Conservation (phyloP, 1,284 basidiomycete genomes). For the Ganoderma leucocontextum region DNA sequence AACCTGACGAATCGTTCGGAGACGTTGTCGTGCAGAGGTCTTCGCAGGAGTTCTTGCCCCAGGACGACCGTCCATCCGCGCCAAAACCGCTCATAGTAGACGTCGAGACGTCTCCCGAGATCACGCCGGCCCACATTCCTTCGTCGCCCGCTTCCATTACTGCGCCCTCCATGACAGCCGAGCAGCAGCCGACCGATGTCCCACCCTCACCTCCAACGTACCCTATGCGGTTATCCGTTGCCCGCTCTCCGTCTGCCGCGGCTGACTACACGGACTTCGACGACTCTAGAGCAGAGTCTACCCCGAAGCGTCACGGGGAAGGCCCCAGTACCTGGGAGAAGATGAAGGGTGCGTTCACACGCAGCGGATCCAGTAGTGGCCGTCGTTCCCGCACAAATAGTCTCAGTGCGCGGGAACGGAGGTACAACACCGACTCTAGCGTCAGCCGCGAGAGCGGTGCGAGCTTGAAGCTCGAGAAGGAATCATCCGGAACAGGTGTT, state of each 20-base stretch:
- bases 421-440: constrained; percentile 74
- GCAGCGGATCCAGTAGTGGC: constrained; percentile 69
- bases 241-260: constrained; percentile 55
- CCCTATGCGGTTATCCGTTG: constrained; percentile 67
- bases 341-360: constrained; percentile 65
- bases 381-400: constrained; percentile 82
- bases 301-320: constrained; percentile 64
- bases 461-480: constrained; percentile 68
- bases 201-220: constrained; percentile 60
- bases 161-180: constrained; percentile 48
- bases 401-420: constrained; percentile 67
- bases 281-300: constrained; percentile 59
- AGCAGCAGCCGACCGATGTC: constrained; percentile 47
- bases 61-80: constrained; percentile 50
- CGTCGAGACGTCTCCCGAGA: constrained; percentile 63
- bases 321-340: constrained; percentile 72
- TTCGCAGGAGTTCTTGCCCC: constrained; percentile 29
- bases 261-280: constrained; percentile 62
- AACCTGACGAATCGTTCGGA: constrained; percentile 42
- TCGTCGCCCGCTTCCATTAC: constrained; percentile 60
- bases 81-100: constrained; percentile 69
- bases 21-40: constrained; percentile 30
- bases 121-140: constrained; percentile 51
- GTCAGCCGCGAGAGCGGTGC: constrained; percentile 79
- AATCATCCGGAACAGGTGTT: constrained; percentile 44